These are phyloP conservation scores for Arachis monticola DNA, from an alignment of 331 rosid genomes.

Conservation along the genomic window DNA sequence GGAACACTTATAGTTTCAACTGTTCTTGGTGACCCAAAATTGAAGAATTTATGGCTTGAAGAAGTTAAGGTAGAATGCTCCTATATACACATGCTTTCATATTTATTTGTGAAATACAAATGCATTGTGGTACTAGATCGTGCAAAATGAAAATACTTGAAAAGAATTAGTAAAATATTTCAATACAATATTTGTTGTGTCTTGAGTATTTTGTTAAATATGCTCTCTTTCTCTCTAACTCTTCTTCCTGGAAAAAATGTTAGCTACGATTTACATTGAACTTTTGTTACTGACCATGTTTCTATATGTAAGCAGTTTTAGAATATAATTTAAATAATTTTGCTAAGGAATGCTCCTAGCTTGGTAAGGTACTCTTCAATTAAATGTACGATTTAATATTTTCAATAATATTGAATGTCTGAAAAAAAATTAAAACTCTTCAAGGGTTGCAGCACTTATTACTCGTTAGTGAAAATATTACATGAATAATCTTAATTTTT, in stretches of 20 bases:
- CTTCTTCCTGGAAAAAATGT: background rate
- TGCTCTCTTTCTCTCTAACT: background rate
- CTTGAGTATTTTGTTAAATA: background rate
- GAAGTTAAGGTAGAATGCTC: slow-evolving; percentile 80
- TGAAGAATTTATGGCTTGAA: slow-evolving; percentile 78
- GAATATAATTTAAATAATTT: too few relatives aligned
- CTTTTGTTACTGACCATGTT: slow-evolving; percentile 5
- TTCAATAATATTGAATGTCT: too few relatives aligned
- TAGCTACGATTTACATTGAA: background rate
- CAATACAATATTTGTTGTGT: background rate
- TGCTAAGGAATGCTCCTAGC: too few relatives aligned
- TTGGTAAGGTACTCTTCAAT: too few relatives aligned
- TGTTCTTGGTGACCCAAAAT: slow-evolving; percentile 79
- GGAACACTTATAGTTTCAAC: slow-evolving; percentile 86
- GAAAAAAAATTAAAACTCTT: too few relatives aligned
- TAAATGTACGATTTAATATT: too few relatives aligned
- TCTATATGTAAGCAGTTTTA: slow-evolving; percentile 1
- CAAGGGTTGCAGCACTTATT: too few relatives aligned
- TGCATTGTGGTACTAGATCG: background rate
- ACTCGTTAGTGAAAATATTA: too few relatives aligned
- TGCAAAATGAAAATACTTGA: background rate
- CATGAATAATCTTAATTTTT: too few relatives aligned
- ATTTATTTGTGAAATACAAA: background rate
- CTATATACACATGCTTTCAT: background rate
- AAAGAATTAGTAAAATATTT: background rate